phyloP scores from a whole-genome alignment of 2,329 filamentous ascomycete genomes.

The Sporothrix schenckii region DNA sequence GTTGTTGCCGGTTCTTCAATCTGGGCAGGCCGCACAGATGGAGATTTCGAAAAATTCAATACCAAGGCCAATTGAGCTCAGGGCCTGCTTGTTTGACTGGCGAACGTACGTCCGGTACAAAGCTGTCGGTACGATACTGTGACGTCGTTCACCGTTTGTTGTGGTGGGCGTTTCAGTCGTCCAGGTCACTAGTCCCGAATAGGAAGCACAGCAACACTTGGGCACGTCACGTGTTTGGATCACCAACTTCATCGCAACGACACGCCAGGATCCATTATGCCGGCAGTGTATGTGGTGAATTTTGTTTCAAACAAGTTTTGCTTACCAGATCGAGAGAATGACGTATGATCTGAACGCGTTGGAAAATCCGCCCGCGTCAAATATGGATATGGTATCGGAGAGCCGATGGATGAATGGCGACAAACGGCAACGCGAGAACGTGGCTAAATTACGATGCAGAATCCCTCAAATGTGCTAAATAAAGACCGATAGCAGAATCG shows the following conservation, averaged over 20 bases:
- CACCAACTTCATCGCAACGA: background rate
- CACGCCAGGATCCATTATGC: background rate
- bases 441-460: constrained; percentile 16
- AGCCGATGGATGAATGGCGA: constrained; percentile 4
- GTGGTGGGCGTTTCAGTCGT: background rate
- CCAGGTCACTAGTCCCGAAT: background rate
- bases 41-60: background rate
- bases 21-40: background rate
- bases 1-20: background rate
- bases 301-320: background rate
- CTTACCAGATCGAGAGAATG: background rate
- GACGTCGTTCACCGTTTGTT: constrained; percentile 12
- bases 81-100: background rate
- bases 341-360: background rate
- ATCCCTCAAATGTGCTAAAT: background rate
- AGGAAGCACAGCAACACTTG: background rate
- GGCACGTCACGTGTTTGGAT: background rate
- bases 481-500: background rate
- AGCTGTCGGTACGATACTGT: no score
- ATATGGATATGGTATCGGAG: background rate
- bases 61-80: background rate
- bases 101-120: background rate
- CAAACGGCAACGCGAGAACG: background rate
- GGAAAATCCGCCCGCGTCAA: background rate
- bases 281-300: background rate